Evolutionary conservation across 2,329 filamentous ascomycete species (phyloP), one percentile per base, ranked within the genome.

Genomic region (Talaromyces sp.): DNA sequence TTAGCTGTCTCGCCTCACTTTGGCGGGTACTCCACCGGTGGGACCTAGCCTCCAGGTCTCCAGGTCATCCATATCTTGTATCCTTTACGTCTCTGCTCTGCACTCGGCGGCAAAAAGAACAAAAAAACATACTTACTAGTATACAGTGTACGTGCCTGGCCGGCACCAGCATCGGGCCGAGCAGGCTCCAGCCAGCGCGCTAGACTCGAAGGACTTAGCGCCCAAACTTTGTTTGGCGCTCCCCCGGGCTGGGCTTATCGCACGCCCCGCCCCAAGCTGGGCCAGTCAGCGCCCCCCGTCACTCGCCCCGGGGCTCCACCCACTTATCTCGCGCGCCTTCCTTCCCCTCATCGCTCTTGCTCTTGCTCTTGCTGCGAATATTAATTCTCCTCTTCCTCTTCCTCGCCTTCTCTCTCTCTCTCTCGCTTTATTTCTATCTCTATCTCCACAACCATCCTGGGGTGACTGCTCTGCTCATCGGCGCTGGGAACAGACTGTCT

Each of bases 331-430:
- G 57, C 60, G 50, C 23, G 23, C 23, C 23, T 23, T 23, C 50
- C 57, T 62, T 58, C 65, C 68, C 65, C 67, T 66, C 60, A 59
- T 64, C 63, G 47, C 57, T 67, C n/a, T 27, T 23, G 42, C 42
- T 65, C 31, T 53, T 54, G n/a, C 66, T 56, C 52, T 64, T 58
- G 50, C 58, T 44, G 23, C 23, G 42, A 58, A 62, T 62, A 42
- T 34, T 63, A 57, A 66, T 62, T 59, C 66, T 65, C 56, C 40
- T 30, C 40, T 55, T 34, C 31, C 47, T 55, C 55, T 16, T 52
- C 59, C 14, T 56, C 40, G 40, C 58, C 64, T 4, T 14, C 60
- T 61, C 55, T 58, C 33, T 36, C 44, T 28, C 40, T 61, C 30
- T 47, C 52, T 51, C 16, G 27, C 51, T 33, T 57, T 23, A 56